phyloP scores from a whole-genome alignment of 176 grass and related monocot genomes.

The Saccharum officinarum region DNA sequence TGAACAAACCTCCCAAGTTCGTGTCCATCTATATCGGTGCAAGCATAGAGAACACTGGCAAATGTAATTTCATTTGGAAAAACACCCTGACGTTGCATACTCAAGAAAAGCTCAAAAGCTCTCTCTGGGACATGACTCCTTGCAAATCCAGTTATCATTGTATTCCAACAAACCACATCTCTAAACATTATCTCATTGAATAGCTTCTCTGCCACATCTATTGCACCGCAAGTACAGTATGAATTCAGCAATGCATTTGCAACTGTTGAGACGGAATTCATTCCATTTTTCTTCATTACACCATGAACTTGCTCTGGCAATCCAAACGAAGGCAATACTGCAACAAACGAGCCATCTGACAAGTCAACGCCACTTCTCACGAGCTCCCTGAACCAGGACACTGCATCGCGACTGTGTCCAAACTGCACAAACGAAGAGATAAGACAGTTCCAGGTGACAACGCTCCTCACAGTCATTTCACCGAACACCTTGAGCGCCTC shows the following conservation, averaged over 20 bases:
- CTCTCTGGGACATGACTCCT: conserved; percentile 44
- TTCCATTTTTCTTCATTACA: conserved; percentile 45
- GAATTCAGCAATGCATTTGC: conserved; percentile 54
- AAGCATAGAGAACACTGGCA: conserved; percentile 45
- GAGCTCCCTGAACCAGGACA: conserved; percentile 60
- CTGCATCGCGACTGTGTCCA: conserved; percentile 31
- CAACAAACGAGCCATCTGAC: conserved; percentile 61
- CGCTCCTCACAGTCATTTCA: conserved; percentile 64
- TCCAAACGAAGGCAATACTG: conserved; percentile 53
- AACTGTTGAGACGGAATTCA: conserved; percentile 53
- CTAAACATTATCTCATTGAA: conserved; percentile 41
- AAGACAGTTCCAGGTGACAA: conserved; percentile 75
- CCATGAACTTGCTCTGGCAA: conserved; percentile 52
- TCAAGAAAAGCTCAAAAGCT: conserved; percentile 60
- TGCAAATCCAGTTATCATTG: conserved; percentile 58
- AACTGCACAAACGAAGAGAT: conserved; percentile 45
- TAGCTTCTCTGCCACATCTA: conserved; percentile 36
- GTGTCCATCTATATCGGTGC: conserved; percentile 28
- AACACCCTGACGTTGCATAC: conserved; percentile 44
- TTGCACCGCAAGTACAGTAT: conserved; percentile 34
- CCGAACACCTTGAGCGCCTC: conserved; percentile 54
- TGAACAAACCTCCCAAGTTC: conserved; percentile 58
- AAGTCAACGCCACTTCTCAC: conserved; percentile 32
- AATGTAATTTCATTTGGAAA: conserved; percentile 53
- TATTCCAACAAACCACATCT: conserved; percentile 72